Evolutionary conservation across 495 filamentous ascomycete species (phyloP).

Genomic region (Neurospora sp.): DNA sequence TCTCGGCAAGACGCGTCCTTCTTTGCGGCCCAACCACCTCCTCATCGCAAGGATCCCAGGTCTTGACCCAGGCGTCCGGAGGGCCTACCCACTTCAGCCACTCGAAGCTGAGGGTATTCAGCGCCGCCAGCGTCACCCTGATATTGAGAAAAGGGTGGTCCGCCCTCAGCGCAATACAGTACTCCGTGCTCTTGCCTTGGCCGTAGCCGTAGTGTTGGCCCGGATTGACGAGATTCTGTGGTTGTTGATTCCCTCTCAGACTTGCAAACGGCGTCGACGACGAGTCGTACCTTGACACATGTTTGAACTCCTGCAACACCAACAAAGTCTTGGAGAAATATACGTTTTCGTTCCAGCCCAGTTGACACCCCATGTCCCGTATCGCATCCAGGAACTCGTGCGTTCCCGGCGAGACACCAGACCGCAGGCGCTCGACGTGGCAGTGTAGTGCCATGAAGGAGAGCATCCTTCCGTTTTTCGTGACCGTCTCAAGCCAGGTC

Average conservation of each 20-base stretch:
- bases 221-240: background rate
- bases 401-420: background rate
- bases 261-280: background rate
- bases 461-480: background rate
- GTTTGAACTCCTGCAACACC: background rate
- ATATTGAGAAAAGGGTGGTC: background rate
- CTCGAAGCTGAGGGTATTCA: background rate
- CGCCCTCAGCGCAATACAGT: background rate
- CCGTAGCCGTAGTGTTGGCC: background rate
- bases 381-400: background rate
- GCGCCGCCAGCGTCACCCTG: background rate
- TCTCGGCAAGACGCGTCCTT: background rate
- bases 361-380: background rate
- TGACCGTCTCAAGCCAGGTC: background rate
- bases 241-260: background rate
- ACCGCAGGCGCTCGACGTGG: background rate
- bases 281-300: background rate
- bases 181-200: background rate
- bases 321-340: background rate
- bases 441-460: background rate
- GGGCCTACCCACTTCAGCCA: background rate
- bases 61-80: background rate
- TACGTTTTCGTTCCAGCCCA: background rate
- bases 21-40: background rate
- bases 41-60: background rate